These are phyloP conservation scores for Sarocladiaceae sp. DNA, from an alignment of 2,329 filamentous ascomycete genomes.

Conservation along the genomic window DNA sequence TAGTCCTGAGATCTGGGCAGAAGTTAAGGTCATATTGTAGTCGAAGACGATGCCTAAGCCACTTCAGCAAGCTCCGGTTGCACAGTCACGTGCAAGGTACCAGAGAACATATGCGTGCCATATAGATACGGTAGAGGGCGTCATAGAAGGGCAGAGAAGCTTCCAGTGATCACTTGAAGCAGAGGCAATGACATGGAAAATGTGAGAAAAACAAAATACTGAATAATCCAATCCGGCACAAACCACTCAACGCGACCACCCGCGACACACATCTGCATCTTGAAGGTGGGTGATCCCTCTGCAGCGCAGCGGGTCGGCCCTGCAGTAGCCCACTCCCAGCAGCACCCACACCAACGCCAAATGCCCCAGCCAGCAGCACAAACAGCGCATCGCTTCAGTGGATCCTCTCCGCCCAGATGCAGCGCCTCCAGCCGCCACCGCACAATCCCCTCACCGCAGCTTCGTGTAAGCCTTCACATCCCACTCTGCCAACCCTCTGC, in stretches of 20 bases:
- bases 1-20: too few relatives aligned
- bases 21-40: too few relatives aligned
- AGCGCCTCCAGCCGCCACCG: not conserved
- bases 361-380: not conserved
- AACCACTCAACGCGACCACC: constrained; percentile 10
- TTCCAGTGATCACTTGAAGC: not conserved
- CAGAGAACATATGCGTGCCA: too few relatives aligned
- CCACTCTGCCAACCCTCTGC: not conserved
- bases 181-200: not conserved
- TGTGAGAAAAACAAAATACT: not conserved
- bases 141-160: not conserved
- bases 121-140: too few relatives aligned
- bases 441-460: constrained; percentile 5
- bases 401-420: not conserved
- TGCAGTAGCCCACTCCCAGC: constrained; percentile 1
- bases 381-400: too few relatives aligned
- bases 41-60: too few relatives aligned
- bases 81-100: too few relatives aligned
- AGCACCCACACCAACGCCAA: not conserved
- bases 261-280: constrained; percentile 3
- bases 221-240: not conserved
- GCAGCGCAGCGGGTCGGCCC: constrained; percentile 2
- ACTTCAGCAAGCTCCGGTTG: too few relatives aligned
- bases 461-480: not conserved
- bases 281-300: constrained; percentile 6